Evolutionary conservation across 1,284 basidiomycete species (phyloP), one percentile per base, ranked within the genome.

Genomic region (Pholiota adiposa): DNA sequence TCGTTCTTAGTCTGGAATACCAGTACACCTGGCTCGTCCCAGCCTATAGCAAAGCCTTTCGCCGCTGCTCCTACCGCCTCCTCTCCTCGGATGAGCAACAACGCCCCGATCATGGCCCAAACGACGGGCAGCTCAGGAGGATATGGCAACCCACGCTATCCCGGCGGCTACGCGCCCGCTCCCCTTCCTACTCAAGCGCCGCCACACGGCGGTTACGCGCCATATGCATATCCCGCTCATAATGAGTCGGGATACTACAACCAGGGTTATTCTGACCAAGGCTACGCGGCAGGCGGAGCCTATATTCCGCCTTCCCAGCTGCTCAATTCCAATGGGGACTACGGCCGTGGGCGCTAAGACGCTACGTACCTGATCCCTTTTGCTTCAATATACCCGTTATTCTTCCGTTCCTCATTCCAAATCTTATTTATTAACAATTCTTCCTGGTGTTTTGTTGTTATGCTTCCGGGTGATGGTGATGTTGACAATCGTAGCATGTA

Each of bases 91-190:
- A 18, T 29, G 41, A 55, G 16, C 43, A 55, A 36, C 50, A 58
- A 44, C 50, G 36, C 33, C 14, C 48, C 55, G 4, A 46, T 52
- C n/a, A 51, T 51, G 40, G 23, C 36, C 1, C 56, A 51, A 27
- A 53, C 25, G 2, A 38, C 55, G 14, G 18, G 34, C n/a, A 16
- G 27, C 21, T 44, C 36, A 16, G 31, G n/a, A 34, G 25, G 49
- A 19, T 58, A 58, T 38, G 33, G 23, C 53, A 27, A 43, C 11
- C 33, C 55, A 8, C 46, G 46, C 27, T 56, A 56, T n/a, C 55
- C 31, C 14, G 55, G 55, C n/a, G 48, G 55, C 19, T 56, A 56
- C 34, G 46, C 55, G 11, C 55, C 46, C 21, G 34, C 36, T 1
- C n/a, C 31, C 11, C 55, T 48, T 4, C 33, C 34, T 0, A 27